A percentile compares a stretch with the other conserved stretches of the same genome.
Conservation (phyloP, 306 rosid genomes). For the Arachis stenosperma region DNA sequence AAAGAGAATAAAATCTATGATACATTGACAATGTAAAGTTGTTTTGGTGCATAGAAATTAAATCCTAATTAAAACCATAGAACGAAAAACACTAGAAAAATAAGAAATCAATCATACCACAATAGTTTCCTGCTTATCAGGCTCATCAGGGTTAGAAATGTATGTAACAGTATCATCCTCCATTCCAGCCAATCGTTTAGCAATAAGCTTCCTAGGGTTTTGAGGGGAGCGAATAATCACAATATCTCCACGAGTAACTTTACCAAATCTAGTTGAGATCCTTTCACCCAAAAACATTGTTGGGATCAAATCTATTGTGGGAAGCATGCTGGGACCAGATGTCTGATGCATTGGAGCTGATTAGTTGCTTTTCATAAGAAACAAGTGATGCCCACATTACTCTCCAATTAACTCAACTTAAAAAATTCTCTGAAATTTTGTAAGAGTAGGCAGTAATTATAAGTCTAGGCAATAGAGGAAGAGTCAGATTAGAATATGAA, state of each 20-base stretch:
- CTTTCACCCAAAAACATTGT: slow-evolving; percentile 49
- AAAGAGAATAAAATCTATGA: not conserved
- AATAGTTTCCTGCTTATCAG: slow-evolving; percentile 50
- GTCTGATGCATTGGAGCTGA: slow-evolving; percentile 51
- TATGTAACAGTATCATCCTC: slow-evolving; percentile 73
- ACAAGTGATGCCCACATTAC: not conserved
- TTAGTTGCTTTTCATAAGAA: slow-evolving; percentile 7
- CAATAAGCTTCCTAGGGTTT: slow-evolving; percentile 43
- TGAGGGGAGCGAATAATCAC: slow-evolving; percentile 58
- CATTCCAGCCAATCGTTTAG: slow-evolving; percentile 74
- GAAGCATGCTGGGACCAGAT: slow-evolving; percentile 90
- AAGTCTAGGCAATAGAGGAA: too few relatives aligned
- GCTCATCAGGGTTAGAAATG: slow-evolving; percentile 52
- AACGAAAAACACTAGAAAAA: not conserved
- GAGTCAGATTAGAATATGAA: too few relatives aligned
- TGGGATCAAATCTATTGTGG: slow-evolving; percentile 45
- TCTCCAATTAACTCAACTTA: not conserved
- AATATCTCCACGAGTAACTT: slow-evolving; percentile 60
- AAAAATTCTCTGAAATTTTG: not conserved
- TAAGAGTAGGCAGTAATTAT: too few relatives aligned
- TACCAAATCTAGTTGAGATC: slow-evolving; percentile 56
- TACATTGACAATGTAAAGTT: not conserved
- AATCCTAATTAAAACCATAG: too few relatives aligned
- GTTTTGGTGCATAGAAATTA: too few relatives aligned
- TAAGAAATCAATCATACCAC: slow-evolving; percentile 55